Evolutionary conservation across 2,329 filamentous ascomycete species (phyloP).

Genomic region (Ceratocystis huliohia): DNA sequence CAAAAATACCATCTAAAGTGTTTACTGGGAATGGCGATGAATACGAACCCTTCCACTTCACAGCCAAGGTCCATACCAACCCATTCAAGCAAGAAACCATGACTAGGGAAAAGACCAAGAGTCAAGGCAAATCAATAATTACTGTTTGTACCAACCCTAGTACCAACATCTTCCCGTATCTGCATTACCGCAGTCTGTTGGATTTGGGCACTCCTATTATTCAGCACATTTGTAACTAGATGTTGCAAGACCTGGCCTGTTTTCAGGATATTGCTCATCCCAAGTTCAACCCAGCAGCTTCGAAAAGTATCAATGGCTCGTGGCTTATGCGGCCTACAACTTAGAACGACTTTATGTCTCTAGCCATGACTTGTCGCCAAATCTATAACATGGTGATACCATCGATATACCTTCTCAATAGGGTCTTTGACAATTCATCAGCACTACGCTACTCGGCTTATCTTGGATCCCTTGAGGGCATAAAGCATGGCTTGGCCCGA

Average conservation of each 20-base stretch:
- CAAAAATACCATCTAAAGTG: neutral
- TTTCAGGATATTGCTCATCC: neutral
- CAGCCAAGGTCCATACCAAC: constrained; percentile 7
- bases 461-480: constrained; percentile 8
- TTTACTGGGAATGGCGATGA: neutral
- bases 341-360: constrained; percentile 13
- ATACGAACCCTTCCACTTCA: constrained; percentile 11
- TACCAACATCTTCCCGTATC: neutral
- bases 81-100: neutral
- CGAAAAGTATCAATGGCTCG: neutral
- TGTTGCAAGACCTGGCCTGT: constrained; percentile 5
- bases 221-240: constrained; percentile 6
- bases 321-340: neutral
- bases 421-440: constrained; percentile 13
- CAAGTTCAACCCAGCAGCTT: neutral
- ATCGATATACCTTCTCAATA: constrained; percentile 16
- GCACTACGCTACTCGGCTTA: constrained; percentile 16
- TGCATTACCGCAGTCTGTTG: neutral
- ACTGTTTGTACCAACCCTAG: neutral
- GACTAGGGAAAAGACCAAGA: neutral
- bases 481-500: neutral
- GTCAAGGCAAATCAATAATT: neutral
- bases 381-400: constrained; percentile 7
- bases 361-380: constrained; percentile 14
- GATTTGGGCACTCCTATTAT: constrained; percentile 1